phyloP scores from a whole-genome alignment of 2,329 filamentous ascomycete genomes.

The Cladophialophora psammophila region DNA sequence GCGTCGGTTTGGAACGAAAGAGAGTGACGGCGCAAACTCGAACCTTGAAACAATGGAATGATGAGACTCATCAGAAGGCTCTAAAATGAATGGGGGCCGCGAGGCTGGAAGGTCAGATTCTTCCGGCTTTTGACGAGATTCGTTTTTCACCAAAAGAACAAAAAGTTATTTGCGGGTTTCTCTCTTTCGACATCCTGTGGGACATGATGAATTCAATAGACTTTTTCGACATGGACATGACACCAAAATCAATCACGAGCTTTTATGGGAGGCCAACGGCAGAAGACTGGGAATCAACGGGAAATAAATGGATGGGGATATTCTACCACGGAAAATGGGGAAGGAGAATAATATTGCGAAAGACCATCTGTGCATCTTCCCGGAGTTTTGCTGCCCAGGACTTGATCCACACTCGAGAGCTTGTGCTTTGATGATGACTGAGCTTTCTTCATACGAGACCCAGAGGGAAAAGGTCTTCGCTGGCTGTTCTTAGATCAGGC shows the following conservation, averaged over 20 bases:
- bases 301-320: conserved; percentile 25
- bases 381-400: conserved; percentile 25
- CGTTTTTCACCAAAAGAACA: conserved; percentile 32
- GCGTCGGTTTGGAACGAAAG: conserved; percentile 39
- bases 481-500: conserved; percentile 39
- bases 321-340: conserved; percentile 27
- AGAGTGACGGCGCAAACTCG: conserved; percentile 32
- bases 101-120: conserved; percentile 16
- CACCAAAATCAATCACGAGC: conserved; percentile 35
- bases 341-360: conserved; percentile 19
- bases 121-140: conserved; percentile 25
- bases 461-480: conserved; percentile 38
- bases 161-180: conserved; percentile 40
- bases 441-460: conserved; percentile 35
- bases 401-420: conserved; percentile 21
- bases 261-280: conserved; percentile 32
- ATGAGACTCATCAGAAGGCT: conserved; percentile 27
- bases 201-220: conserved; percentile 41
- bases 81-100: conserved; percentile 17
- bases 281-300: conserved; percentile 16
- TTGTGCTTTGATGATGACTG: conserved; percentile 26
- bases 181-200: conserved; percentile 37
- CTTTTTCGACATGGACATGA: conserved; percentile 38
- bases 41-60: conserved; percentile 29
- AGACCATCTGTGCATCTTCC: conserved; percentile 33